Evolutionary conservation across 1,284 basidiomycete species (phyloP), one percentile per base, ranked within the genome.

Genomic region (Ceratobasidium papillatum): DNA sequence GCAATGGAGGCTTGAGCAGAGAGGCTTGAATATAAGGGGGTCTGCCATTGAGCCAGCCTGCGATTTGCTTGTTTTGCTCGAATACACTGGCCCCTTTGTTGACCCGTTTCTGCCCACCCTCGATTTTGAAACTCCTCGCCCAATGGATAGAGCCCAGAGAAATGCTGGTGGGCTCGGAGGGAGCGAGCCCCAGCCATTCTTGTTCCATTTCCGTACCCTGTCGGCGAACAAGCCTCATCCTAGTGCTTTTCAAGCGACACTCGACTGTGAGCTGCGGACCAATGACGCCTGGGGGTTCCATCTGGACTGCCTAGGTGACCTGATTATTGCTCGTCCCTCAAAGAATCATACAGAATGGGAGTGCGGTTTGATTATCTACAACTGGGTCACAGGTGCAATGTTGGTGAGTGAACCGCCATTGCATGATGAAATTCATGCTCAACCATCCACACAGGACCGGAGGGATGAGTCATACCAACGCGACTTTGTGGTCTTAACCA

Each of bases 201-300:
- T 47, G 12, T 64, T 64, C 17, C 62, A 64, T 34, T 64, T 64
- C 22, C 62, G 43, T 3, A 64, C 62, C 22, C n/a, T 64, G 30
- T 49, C 43, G 11, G 30, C 62, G 11, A 49, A 49, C 45, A 14
- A 47, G 22, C 27, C 62, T 19, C 62, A 64, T 32, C 62, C 62
- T 25, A 34, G 7, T 19, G 62, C 62, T 41, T 25, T 9, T 22
- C n/a, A 25, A 36, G 1, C 34, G 9, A 14, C n/a, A 3, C 36
- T 61, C 22, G 36, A 61, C 22, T 61, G 59, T 22, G 59, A 36
- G 11, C 17, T 61, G 4, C 22, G 22, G 7, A 41, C 59, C 8
- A 22, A n/a, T 1, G 8, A 3, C 22, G 3, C 8, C 14, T 17
- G 32, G 19, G 36, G 36, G 11, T 61, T 61, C 22, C 4, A 2